phyloP scores from a whole-genome alignment of 805 yeast species.

The Maudiozyma serrabonitensis region DNA sequence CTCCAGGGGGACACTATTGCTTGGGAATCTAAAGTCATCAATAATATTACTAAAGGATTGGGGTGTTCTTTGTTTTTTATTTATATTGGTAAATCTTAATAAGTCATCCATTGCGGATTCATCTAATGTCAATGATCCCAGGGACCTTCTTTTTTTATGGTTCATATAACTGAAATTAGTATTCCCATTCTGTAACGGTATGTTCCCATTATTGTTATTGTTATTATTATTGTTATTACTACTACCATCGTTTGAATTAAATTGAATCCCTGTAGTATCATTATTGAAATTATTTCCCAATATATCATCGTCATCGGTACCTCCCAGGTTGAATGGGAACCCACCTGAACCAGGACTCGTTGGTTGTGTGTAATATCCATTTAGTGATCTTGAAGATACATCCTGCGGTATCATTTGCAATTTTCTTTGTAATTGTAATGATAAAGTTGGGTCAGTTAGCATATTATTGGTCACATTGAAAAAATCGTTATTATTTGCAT shows the following conservation, averaged over 20 bases:
- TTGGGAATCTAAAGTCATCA: conserved; percentile 2
- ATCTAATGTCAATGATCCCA: conserved; percentile 22
- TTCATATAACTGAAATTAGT: conserved; percentile 2
- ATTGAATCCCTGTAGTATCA: conserved; percentile 1
- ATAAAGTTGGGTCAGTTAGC: conserved; percentile 12
- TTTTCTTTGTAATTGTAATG: conserved; percentile 21
- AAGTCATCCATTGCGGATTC: conserved; percentile 26
- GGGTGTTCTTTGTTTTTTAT: conserved; percentile 12
- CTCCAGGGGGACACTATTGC: background rate
- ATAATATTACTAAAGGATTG: background rate
- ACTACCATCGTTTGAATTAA: background rate
- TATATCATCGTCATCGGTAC: conserved; percentile 1
- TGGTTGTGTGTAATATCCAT: conserved; percentile 28
- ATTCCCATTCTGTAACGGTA: background rate
- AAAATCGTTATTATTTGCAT: conserved; percentile 3
- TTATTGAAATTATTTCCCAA: conserved; percentile 3
- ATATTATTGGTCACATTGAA: conserved; percentile 5
- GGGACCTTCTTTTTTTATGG: conserved; percentile 19
- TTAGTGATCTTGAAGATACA: conserved; percentile 17
- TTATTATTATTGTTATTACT: conserved; percentile 1
- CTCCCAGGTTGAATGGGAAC: conserved; percentile 4
- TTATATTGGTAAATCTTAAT: conserved; percentile 19
- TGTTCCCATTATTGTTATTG: background rate
- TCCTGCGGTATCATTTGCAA: conserved; percentile 23
- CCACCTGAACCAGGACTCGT: conserved; percentile 21